A percentile compares a stretch with the other conserved stretches of the same genome.
Conservation (phyloP, 129 eudicot species). For the Chrysanthemum lavandulifolium region DNA sequence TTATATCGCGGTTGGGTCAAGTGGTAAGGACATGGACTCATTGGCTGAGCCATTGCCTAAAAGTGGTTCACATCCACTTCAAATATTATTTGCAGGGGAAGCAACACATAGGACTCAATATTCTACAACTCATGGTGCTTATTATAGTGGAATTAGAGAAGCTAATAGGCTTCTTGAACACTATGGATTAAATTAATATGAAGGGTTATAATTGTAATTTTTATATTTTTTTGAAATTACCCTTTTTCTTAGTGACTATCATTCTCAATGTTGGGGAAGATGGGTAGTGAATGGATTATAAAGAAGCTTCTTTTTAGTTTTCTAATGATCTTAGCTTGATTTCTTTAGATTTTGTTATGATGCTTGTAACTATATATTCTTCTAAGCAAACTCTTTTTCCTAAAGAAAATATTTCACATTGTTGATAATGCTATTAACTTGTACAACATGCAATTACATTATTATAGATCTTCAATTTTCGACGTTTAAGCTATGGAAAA, state of each 20-base stretch:
- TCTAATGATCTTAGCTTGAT: slow-evolving; percentile 22
- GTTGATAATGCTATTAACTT: neutral
- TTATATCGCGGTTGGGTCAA: slow-evolving; percentile 84
- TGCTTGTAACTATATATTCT: slow-evolving; percentile 22
- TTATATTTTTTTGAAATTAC: slow-evolving; percentile 26
- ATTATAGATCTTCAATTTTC: neutral
- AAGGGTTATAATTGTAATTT: slow-evolving; percentile 3
- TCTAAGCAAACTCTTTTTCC: slow-evolving; percentile 14
- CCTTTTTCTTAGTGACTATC: slow-evolving; percentile 35
- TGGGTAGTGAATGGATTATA: slow-evolving; percentile 45
- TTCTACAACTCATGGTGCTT: slow-evolving; percentile 96
- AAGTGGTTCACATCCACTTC: slow-evolving; percentile 47
- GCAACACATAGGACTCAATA: slow-evolving; percentile 95
- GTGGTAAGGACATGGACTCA: slow-evolving; percentile 67
- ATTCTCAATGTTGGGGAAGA: slow-evolving; percentile 40
- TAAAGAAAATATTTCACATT: too few relatives aligned
- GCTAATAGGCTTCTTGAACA: slow-evolving; percentile 91
- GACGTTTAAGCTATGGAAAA: slow-evolving; percentile 6
- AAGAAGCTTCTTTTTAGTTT: slow-evolving; percentile 50
- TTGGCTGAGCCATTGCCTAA: slow-evolving; percentile 77
- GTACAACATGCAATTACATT: neutral
- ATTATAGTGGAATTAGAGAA: slow-evolving; percentile 94
- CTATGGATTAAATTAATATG: slow-evolving; percentile 34
- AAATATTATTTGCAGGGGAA: slow-evolving; percentile 91
- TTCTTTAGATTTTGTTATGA: slow-evolving; percentile 29